Conservation (phyloP, 2,329 filamentous ascomycete species). For the Xylariomycetidae sp. region DNA sequence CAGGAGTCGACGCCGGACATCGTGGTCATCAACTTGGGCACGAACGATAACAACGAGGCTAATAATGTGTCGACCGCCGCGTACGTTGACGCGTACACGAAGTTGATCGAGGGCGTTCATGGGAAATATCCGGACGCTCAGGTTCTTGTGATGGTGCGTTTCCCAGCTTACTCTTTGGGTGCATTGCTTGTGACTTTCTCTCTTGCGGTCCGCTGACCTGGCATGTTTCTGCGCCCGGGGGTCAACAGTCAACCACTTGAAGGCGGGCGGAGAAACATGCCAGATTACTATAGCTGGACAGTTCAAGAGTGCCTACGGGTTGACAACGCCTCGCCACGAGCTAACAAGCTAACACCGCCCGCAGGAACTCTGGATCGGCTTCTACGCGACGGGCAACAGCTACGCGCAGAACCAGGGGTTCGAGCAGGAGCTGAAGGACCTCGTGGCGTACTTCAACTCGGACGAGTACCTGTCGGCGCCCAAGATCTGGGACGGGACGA, state of each 20-base stretch:
- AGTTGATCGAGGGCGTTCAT: constrained; percentile 40
- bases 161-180: too few relatives aligned
- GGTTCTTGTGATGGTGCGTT: constrained; percentile 37
- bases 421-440: constrained; percentile 41
- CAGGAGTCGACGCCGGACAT: constrained; percentile 35
- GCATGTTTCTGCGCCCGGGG: too few relatives aligned
- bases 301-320: too few relatives aligned
- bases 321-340: too few relatives aligned
- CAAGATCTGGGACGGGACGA: constrained; percentile 33
- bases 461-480: constrained; percentile 33
- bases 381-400: constrained; percentile 42
- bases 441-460: constrained; percentile 48
- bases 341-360: too few relatives aligned
- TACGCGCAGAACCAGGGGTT: constrained; percentile 42
- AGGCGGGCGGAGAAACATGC: too few relatives aligned
- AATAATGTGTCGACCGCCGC: constrained; percentile 34
- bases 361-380: constrained; percentile 41
- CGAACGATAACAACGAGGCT: constrained; percentile 37
- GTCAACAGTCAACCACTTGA: too few relatives aligned
- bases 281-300: too few relatives aligned
- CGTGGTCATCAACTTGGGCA: constrained; percentile 41
- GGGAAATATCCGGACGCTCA: constrained; percentile 40
- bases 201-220: too few relatives aligned
- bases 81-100: constrained; percentile 36
- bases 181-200: too few relatives aligned